Conservation (phyloP, 2,329 filamentous ascomycete genomes). For the Penicillium verrucosum region DNA sequence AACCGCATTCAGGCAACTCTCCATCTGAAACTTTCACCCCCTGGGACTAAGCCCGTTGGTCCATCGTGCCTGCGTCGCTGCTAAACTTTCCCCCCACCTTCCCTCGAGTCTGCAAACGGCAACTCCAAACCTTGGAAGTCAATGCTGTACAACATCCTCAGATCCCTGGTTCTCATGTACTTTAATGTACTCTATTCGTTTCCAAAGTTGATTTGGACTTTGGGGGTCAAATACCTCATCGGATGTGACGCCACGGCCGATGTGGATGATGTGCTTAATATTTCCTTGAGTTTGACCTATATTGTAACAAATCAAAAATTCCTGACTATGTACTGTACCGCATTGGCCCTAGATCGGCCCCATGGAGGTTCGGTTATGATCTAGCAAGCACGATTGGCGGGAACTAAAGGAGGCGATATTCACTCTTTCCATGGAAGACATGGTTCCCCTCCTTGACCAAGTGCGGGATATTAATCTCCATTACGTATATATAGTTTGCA, state of each 20-base stretch:
- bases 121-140: conserved; percentile 2
- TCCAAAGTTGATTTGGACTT: not conserved
- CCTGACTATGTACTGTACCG: not conserved
- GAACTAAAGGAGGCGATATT: not conserved
- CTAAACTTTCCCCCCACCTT: conserved; percentile 4
- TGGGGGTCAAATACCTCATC: not conserved
- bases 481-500: not conserved
- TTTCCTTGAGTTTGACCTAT: not conserved
- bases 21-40: conserved; percentile 5
- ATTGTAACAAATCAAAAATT: not conserved
- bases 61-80: conserved; percentile 6
- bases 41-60: conserved; percentile 4
- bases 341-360: not conserved
- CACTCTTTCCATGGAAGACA: not conserved
- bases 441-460: not conserved
- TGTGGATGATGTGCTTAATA: conserved; percentile 20
- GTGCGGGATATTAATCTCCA: not conserved
- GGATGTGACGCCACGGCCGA: conserved; percentile 15
- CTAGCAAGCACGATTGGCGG: conserved; percentile 2
- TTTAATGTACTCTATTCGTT: conserved; percentile 9
- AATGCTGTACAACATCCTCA: not conserved
- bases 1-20: conserved; percentile 9
- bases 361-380: not conserved
- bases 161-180: conserved; percentile 17
- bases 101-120: conserved; percentile 11